A percentile compares a stretch with the other conserved stretches of the same genome.
Conservation (phyloP, 257 asterid species). For the Capsicum chinense region DNA sequence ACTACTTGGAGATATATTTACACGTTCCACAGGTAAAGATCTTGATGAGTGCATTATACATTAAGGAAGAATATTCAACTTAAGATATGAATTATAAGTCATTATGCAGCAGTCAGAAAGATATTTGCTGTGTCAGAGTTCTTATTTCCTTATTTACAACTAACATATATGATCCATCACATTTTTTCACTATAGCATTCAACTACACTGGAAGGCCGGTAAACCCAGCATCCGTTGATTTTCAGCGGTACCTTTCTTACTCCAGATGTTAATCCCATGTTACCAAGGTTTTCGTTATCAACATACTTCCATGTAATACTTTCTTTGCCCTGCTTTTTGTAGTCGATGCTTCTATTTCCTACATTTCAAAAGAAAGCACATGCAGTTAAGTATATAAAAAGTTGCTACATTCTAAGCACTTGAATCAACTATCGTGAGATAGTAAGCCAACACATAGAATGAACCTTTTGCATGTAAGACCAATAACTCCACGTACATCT, state of each 20-base stretch:
- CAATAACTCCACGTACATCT: conserved; percentile 85
- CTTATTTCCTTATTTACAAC: conserved; percentile 22
- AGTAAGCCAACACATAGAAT: not conserved
- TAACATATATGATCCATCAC: not conserved
- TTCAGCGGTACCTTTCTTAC: conserved; percentile 79
- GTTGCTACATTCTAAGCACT: not conserved
- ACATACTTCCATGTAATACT: conserved; percentile 71
- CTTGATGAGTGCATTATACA: not conserved
- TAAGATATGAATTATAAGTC: conserved; percentile 10
- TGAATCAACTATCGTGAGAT: conserved; percentile 14
- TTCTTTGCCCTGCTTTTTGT: conserved; percentile 42
- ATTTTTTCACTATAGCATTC: conserved; percentile 1
- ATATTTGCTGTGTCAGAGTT: not conserved
- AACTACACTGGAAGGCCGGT: not conserved
- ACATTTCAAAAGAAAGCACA: conserved; percentile 39
- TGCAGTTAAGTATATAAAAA: conserved; percentile 17
- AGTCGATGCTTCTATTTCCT: conserved; percentile 50
- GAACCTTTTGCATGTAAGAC: conserved; percentile 63
- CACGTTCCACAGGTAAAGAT: not conserved
- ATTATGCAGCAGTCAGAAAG: not conserved
- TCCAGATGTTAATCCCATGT: conserved; percentile 92
- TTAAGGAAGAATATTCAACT: conserved; percentile 12
- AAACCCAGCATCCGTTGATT: not conserved
- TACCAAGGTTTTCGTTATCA: conserved; percentile 60
- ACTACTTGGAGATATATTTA: conserved; percentile 3